phyloP scores from a whole-genome alignment of 768 basidiomycete species.

The Tulasnella sp. region DNA sequence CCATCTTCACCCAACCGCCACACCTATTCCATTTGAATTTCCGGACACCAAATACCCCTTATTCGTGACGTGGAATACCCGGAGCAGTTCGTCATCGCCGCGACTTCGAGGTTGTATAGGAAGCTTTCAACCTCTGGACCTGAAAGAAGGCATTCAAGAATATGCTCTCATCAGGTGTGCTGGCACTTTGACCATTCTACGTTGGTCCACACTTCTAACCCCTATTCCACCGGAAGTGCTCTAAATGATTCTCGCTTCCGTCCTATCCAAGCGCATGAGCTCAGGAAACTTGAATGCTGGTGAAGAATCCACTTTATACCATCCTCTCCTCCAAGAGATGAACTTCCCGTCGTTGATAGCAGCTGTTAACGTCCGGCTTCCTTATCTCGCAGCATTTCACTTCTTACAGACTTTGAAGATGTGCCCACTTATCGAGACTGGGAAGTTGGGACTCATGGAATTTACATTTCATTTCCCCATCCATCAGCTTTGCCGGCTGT shows the following conservation, averaged over 20 bases:
- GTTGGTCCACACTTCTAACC: background rate
- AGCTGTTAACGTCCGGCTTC: background rate
- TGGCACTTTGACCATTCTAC: background rate
- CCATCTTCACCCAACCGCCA: slow-evolving; percentile 31
- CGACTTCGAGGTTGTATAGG: slow-evolving; percentile 90
- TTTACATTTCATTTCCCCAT: slow-evolving; percentile 78
- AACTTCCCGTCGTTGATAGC: background rate
- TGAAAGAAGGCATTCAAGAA: slow-evolving; percentile 69
- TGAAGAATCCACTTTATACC: slow-evolving; percentile 25
- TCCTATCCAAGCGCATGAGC: slow-evolving; percentile 60
- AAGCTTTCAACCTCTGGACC: slow-evolving; percentile 66
- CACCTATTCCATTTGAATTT: background rate
- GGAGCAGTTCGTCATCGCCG: slow-evolving; percentile 39
- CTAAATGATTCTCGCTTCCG: slow-evolving; percentile 80
- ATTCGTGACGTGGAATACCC: slow-evolving; percentile 94
- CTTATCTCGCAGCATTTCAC: slow-evolving; percentile 52
- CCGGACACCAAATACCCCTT: slow-evolving; percentile 38
- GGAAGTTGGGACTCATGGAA: slow-evolving; percentile 86
- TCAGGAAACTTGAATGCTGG: slow-evolving; percentile 78
- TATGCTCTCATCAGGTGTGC: slow-evolving; percentile 68
- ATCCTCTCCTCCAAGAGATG: slow-evolving; percentile 1
- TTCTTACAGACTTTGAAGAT: slow-evolving; percentile 88
- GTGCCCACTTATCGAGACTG: slow-evolving; percentile 81
- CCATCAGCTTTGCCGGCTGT: slow-evolving; percentile 43
- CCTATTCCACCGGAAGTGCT: slow-evolving; percentile 36